A percentile compares a stretch with the other conserved stretches of the same genome.
phyloP scores from a whole-genome alignment of 2,329 filamentous ascomycete genomes.

The Colletotrichum sp. region DNA sequence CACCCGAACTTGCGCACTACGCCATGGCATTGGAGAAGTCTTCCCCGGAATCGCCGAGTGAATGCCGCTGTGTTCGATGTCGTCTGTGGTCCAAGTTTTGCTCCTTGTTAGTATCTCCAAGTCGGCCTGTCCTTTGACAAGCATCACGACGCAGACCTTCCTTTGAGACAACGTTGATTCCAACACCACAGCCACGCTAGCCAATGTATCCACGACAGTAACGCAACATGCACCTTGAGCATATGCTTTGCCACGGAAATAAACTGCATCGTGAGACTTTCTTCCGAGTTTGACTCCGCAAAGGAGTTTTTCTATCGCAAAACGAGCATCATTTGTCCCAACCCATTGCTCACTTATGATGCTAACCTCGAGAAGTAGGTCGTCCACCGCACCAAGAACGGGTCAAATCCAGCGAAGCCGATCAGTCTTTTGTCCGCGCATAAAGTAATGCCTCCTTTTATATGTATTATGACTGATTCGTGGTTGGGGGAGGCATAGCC shows the following conservation, averaged over 20 bases:
- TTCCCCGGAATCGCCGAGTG: neutral
- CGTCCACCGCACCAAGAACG: neutral
- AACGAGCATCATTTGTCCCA: too few relatives aligned
- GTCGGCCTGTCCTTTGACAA: too few relatives aligned
- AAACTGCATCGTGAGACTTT: too few relatives aligned
- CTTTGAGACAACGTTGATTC: neutral
- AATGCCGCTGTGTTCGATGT: neutral
- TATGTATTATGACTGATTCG: neutral
- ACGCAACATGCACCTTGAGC: too few relatives aligned
- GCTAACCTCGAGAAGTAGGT: too few relatives aligned
- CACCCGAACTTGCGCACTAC: neutral
- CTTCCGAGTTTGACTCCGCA: too few relatives aligned
- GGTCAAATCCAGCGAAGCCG: rapidly evolving
- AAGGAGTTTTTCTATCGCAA: too few relatives aligned
- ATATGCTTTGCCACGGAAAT: too few relatives aligned
- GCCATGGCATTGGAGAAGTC: neutral
- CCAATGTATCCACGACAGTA: too few relatives aligned
- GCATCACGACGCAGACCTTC: neutral
- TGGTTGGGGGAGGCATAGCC: too few relatives aligned
- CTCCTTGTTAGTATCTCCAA: neutral
- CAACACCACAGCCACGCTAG: too few relatives aligned
- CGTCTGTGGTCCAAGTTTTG: neutral
- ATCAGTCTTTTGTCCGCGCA: neutral
- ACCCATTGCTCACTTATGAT: too few relatives aligned
- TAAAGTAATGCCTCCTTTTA: neutral